Conservation (phyloP, 1,284 basidiomycete genomes). For the Cryptococcus sp. region DNA sequence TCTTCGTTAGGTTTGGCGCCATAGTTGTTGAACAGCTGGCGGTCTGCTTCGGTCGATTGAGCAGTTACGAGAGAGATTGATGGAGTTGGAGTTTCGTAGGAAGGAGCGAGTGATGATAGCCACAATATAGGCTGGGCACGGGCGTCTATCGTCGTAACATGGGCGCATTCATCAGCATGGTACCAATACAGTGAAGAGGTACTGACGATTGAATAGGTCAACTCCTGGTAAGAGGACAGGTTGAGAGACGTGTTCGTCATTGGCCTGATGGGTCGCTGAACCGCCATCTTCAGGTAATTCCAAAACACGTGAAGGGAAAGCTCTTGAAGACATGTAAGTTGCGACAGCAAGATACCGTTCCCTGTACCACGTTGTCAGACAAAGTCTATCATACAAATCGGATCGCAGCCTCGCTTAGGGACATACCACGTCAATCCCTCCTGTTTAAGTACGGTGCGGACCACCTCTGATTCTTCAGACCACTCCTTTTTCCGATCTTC, state of each 20-base stretch:
- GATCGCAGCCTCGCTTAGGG: not conserved
- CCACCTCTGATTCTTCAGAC: slow-evolving; percentile 61
- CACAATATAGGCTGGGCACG: slow-evolving; percentile 72
- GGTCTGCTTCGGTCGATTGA: slow-evolving; percentile 52
- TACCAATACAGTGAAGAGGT: not conserved
- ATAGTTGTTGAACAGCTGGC: slow-evolving; percentile 80
- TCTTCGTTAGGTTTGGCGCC: slow-evolving; percentile 70
- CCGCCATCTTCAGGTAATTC: slow-evolving; percentile 50
- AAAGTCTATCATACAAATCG: not conserved
- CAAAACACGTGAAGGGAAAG: slow-evolving; percentile 80
- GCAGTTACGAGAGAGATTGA: slow-evolving; percentile 34
- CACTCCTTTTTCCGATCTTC: slow-evolving; percentile 64
- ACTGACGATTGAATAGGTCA: slow-evolving; percentile 75
- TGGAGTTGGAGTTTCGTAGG: slow-evolving; percentile 16
- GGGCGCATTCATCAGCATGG: too few relatives aligned
- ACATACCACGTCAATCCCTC: slow-evolving; percentile 66
- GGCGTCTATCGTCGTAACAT: slow-evolving; percentile 40
- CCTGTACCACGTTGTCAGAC: slow-evolving; percentile 56
- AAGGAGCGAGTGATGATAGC: slow-evolving; percentile 60
- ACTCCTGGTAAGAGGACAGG: slow-evolving; percentile 82
- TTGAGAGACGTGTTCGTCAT: slow-evolving; percentile 56
- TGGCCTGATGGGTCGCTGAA: slow-evolving; percentile 17
- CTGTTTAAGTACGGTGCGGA: slow-evolving; percentile 56
- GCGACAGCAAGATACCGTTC: slow-evolving; percentile 67
- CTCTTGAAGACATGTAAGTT: slow-evolving; percentile 79